phyloP scores from a whole-genome alignment of 2,329 filamentous ascomycete genomes.

The Xylaria arbuscula region DNA sequence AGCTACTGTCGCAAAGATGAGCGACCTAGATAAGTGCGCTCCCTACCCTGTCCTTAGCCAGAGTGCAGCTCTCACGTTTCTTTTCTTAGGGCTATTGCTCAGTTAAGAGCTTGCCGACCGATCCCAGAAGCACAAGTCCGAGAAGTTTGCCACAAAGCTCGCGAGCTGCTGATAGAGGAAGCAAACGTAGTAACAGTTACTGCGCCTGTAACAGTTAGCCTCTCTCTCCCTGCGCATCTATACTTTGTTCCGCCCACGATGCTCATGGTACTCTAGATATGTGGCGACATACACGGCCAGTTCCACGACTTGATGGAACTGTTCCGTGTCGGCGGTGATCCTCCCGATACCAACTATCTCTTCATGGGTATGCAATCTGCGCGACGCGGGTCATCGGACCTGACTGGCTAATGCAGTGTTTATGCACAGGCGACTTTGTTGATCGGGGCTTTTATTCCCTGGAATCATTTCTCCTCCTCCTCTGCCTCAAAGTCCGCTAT shows the following conservation, averaged over 20 bases:
- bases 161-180: slow-evolving; percentile 96
- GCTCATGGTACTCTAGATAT: slow-evolving; percentile 69
- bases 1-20: slow-evolving; percentile 67
- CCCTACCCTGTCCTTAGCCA: slow-evolving; percentile 1
- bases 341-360: slow-evolving; percentile 94
- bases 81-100: slow-evolving; percentile 82
- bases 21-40: slow-evolving; percentile 87
- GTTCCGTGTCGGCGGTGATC: slow-evolving; percentile 91
- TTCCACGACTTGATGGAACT: slow-evolving; percentile 98
- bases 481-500: slow-evolving; percentile 97
- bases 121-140: slow-evolving; percentile 96
- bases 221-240: neutral
- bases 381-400: neutral
- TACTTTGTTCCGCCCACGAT: slow-evolving; percentile 2
- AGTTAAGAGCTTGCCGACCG: slow-evolving; percentile 92
- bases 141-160: slow-evolving; percentile 96
- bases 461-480: slow-evolving; percentile 93
- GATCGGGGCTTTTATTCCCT: slow-evolving; percentile 98
- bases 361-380: slow-evolving; percentile 80
- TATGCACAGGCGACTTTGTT: slow-evolving; percentile 84
- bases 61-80: slow-evolving; percentile 33
- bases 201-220: slow-evolving; percentile 86
- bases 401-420: slow-evolving; percentile 35
- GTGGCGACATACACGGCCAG: slow-evolving; percentile 95
- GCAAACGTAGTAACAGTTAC: slow-evolving; percentile 96